Evolutionary conservation across 2,329 filamentous ascomycete genomes (phyloP), one percentile per base, ranked within the genome.

Genomic region (Ceratocystis variospora): DNA sequence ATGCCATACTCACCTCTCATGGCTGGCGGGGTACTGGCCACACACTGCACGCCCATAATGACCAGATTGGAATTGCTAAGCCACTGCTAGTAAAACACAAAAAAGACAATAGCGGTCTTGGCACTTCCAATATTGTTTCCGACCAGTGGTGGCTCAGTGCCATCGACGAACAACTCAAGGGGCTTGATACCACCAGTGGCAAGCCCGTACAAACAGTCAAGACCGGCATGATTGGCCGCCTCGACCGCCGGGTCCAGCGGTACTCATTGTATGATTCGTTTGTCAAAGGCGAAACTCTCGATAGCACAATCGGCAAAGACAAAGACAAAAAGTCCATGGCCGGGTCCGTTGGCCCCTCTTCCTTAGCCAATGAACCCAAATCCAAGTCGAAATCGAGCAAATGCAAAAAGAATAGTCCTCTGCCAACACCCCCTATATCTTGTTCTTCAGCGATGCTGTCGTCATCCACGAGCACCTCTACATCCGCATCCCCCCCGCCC

Each of bases 81-180:
- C 93, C 93, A 4, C 82, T 97, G 33, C 84, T 96, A 46, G 82
- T 96, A 66, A 86, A 88, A 68, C 87, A 89, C 71, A 96, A 96
- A 76, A 82, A 87, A 71, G 88, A 96, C 75, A 87, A 83, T 33
- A 80, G 89, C 64, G 93, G 93, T 28, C 79, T 97, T 4, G 93
- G 93, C 65, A 86, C 89, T 73, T 90, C 89, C 74, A 79, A 81
- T 67, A 82, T 85, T 69, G 83, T 81, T 25, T 83, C 80, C 71
- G 93, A 96, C 73, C 91, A 96, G 74, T 99, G 94, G 94, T 99
- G 94, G 94, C 81, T 96, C 76, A 87, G 90, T 67, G 94, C 94
- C 10, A 96, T 96, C 71, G 93, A 97, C 76, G 87, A 91, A 74
- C 91, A 92, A 66, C 78, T 96, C 70, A 88, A 94, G 75, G 88